These are phyloP conservation scores for Mycena rebaudengoi DNA, from an alignment of 768 basidiomycete genomes.

Conservation along the genomic window DNA sequence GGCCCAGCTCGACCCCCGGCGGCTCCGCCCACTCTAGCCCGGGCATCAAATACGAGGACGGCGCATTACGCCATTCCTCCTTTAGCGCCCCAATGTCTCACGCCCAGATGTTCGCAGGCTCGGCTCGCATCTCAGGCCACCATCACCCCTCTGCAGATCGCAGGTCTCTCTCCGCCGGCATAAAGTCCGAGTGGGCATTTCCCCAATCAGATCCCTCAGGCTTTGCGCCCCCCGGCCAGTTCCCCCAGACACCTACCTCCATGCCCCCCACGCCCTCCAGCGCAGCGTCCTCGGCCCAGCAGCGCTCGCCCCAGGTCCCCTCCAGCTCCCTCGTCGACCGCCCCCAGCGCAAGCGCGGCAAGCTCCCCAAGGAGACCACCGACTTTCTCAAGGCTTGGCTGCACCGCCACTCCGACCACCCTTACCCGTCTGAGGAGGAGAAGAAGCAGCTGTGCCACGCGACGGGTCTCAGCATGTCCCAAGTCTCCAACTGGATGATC, in stretches of 20 bases:
- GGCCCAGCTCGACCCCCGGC: slow-evolving; percentile 73
- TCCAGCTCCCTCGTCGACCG: slow-evolving; percentile 74
- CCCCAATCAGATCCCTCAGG: slow-evolving; percentile 60
- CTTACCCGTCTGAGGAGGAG: slow-evolving; percentile 90
- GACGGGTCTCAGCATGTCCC: slow-evolving; percentile 87
- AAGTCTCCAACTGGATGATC: slow-evolving; percentile 95
- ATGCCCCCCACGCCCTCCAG: slow-evolving; percentile 55
- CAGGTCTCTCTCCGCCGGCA: slow-evolving; percentile 57
- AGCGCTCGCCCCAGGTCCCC: slow-evolving; percentile 62
- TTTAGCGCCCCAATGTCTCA: slow-evolving; percentile 66
- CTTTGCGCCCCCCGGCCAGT: no score
- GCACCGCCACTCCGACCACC: slow-evolving; percentile 87
- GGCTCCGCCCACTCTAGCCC: slow-evolving; percentile 61
- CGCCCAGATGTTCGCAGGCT: slow-evolving; percentile 70
- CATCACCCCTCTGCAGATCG: slow-evolving; percentile 61
- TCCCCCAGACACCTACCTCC: no score
- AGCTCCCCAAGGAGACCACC: slow-evolving; percentile 90
- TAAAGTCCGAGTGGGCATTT: slow-evolving; percentile 80
- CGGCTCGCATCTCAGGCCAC: slow-evolving; percentile 77
- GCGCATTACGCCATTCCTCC: slow-evolving; percentile 72
- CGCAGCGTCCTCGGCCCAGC: slow-evolving; percentile 58
- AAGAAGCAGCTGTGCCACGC: slow-evolving; percentile 90
- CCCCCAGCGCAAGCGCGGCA: slow-evolving; percentile 83
- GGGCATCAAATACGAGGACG: slow-evolving; percentile 75
- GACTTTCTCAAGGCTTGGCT: slow-evolving; percentile 91